Evolutionary conservation across 2,329 filamentous ascomycete genomes (phyloP).

Genomic region (Aspergillus quadricinctus): DNA sequence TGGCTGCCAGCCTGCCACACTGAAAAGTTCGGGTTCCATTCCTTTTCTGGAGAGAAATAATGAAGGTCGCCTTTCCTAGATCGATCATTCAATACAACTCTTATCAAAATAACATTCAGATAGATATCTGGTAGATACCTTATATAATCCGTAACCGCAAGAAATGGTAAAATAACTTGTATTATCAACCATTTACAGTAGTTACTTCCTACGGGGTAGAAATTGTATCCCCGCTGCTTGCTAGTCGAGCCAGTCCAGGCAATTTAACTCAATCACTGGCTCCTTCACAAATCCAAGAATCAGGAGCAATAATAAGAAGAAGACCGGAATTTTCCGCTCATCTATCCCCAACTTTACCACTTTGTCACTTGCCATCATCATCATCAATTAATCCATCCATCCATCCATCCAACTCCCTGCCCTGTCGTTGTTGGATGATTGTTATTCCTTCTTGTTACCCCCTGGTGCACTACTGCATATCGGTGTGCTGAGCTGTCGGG

Average conservation of each 20-base stretch:
- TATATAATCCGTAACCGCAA: neutral
- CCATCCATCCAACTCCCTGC: constrained; percentile 1
- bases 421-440: constrained; percentile 1
- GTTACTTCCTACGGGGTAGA: neutral
- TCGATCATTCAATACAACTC: neutral
- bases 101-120: neutral
- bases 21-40: neutral
- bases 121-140: neutral
- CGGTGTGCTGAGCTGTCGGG: constrained; percentile 21
- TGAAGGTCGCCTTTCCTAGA: neutral
- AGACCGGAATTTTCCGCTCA: neutral
- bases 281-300: neutral
- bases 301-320: neutral
- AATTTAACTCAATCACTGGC: neutral
- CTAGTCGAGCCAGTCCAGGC: neutral
- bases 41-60: neutral
- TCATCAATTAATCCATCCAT: neutral
- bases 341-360: neutral
- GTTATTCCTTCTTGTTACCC: constrained; percentile 5
- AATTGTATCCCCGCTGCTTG: neutral
- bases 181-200: neutral
- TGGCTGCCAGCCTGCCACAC: neutral
- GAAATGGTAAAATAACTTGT: neutral
- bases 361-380: neutral
- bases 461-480: constrained; percentile 11